Percentiles rank a stretch among this genome's conserved stretches.
These are phyloP conservation scores for Suhomyces taliae DNA, from an alignment of 1,139 yeast species.

Conservation along the genomic window DNA sequence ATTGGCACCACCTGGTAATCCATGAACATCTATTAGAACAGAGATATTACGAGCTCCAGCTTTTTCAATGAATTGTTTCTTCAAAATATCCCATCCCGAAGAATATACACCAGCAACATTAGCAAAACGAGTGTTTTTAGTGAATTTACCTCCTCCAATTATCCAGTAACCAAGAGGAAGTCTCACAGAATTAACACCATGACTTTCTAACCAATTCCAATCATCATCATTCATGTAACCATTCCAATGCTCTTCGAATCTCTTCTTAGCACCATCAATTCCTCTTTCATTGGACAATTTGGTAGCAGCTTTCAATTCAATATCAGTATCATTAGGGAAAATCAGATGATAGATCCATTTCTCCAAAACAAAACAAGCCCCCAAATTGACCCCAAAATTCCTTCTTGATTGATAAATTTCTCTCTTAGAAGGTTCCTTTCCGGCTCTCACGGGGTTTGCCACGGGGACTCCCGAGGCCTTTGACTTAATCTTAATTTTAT, in stretches of 20 bases:
- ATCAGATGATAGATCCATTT: constrained; percentile 65
- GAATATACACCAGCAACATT: constrained; percentile 53
- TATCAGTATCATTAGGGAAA: constrained; percentile 53
- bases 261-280: constrained; percentile 50
- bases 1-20: constrained; percentile 91
- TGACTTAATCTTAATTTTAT: constrained; percentile 40
- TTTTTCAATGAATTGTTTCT: constrained; percentile 48
- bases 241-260: constrained; percentile 70
- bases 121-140: constrained; percentile 63
- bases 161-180: constrained; percentile 94
- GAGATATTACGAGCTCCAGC: constrained; percentile 64
- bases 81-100: constrained; percentile 68
- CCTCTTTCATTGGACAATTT: constrained; percentile 52
- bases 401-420: constrained; percentile 65
- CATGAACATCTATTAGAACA: constrained; percentile 83
- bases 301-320: constrained; percentile 72
- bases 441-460: constrained; percentile 30
- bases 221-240: constrained; percentile 66
- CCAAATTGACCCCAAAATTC: constrained; percentile 85
- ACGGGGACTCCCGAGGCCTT: constrained; percentile 31
- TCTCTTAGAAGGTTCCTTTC: constrained; percentile 41
- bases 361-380: constrained; percentile 80
- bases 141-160: constrained; percentile 60
- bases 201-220: constrained; percentile 71
- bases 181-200: constrained; percentile 74